phyloP scores from a whole-genome alignment of 202 grass and related monocot species.

The Thinopyrum obtusiflorum region DNA sequence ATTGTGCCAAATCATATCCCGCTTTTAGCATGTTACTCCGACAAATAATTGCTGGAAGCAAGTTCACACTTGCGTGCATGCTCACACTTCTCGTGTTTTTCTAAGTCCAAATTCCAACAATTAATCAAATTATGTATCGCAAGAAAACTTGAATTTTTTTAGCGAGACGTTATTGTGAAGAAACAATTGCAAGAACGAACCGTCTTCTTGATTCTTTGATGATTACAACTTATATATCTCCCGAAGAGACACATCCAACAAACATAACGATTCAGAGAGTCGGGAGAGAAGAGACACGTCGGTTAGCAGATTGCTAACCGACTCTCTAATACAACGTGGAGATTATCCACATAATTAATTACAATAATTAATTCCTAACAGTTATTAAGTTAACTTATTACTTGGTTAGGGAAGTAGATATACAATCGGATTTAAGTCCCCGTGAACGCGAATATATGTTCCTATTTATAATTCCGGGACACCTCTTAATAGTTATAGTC shows the following conservation, averaged over 20 bases:
- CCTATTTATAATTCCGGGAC: not conserved
- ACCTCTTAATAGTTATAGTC: not conserved
- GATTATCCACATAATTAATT: too few species aligned
- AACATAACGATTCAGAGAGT: too few species aligned
- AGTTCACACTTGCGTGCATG: not conserved
- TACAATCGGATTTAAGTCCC: not conserved
- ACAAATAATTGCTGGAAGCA: not conserved
- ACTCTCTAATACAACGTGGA: too few species aligned
- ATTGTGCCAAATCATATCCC: constrained; percentile 16
- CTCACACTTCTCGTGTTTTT: not conserved
- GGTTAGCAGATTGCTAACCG: too few species aligned
- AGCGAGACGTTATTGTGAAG: not conserved
- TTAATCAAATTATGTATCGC: not conserved
- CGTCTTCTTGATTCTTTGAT: too few species aligned
- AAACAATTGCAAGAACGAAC: too few species aligned
- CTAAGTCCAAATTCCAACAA: not conserved
- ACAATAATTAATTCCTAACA: too few species aligned
- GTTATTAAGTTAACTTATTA: not conserved
- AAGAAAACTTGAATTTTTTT: not conserved
- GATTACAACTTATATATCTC: too few species aligned
- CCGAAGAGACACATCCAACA: too few species aligned
- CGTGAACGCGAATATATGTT: not conserved
- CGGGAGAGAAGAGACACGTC: too few species aligned
- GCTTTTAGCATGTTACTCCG: constrained; percentile 31
- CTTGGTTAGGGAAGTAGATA: not conserved